Percentiles rank a stretch among this genome's conserved stretches.
Conservation (phyloP, 2,329 filamentous ascomycete species). For the Berkeleyomyces basicola region DNA sequence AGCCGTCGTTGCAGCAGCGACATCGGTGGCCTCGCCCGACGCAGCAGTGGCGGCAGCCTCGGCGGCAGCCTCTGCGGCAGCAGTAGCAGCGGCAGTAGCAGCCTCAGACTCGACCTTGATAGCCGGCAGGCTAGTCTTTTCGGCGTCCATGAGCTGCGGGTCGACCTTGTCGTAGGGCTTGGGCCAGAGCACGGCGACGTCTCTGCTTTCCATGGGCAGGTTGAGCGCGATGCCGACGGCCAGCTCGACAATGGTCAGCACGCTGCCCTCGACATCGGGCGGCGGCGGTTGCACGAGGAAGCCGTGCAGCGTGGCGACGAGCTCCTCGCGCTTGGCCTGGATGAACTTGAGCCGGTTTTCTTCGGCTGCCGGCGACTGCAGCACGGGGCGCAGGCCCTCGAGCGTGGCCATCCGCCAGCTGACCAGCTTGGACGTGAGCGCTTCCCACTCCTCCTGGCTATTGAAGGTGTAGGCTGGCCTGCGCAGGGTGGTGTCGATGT, state of each 20-base stretch:
- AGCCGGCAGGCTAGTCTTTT: conserved; percentile 51
- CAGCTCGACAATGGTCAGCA: conserved; percentile 83
- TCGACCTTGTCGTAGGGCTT: conserved; percentile 57
- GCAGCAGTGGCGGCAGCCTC: neutral
- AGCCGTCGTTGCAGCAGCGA: neutral
- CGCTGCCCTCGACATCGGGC: conserved; percentile 68
- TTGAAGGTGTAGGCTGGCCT: conserved; percentile 54
- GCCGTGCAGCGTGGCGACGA: conserved; percentile 53
- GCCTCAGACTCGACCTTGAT: conserved; percentile 17
- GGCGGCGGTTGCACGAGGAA: conserved; percentile 64
- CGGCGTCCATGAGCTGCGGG: conserved; percentile 68
- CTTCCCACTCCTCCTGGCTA: conserved; percentile 77
- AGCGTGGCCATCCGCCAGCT: conserved; percentile 88
- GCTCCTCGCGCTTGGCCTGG: conserved; percentile 48
- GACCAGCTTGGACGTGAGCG: conserved; percentile 70
- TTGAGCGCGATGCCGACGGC: conserved; percentile 75
- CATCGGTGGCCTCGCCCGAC: neutral
- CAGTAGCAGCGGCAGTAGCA: conserved; percentile 15
- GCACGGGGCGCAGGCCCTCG: conserved; percentile 62
- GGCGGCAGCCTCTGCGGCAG: conserved; percentile 23
- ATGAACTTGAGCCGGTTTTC: conserved; percentile 54
- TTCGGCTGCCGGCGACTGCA: conserved; percentile 48
- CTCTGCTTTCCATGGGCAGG: conserved; percentile 76
- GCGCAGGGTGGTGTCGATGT: conserved; percentile 76
- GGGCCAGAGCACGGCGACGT: conserved; percentile 77